phyloP scores from a whole-genome alignment of 805 yeast genomes.

The Candida chilensis region DNA sequence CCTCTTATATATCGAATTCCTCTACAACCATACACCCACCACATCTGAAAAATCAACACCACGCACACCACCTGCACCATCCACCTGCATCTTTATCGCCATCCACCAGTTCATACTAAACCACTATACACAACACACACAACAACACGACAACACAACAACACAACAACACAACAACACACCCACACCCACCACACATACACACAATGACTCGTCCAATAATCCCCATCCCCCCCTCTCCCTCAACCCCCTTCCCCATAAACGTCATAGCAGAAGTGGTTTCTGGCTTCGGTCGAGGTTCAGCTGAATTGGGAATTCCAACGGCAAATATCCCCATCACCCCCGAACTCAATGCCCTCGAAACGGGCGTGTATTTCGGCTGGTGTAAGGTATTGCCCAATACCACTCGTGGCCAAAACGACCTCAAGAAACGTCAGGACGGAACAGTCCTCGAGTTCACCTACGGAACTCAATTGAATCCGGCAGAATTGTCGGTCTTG shows the following conservation, averaged over 20 bases:
- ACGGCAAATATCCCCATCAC: conserved; percentile 82
- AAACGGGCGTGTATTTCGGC: conserved; percentile 89
- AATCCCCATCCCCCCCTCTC: conserved; percentile 30
- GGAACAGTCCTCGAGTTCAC: conserved; percentile 32
- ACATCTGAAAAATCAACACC: no score
- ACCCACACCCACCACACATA: no score
- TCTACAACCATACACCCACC: no score
- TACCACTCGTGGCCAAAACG: conserved; percentile 6
- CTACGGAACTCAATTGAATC: conserved; percentile 45
- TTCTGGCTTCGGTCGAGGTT: conserved; percentile 94
- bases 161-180: no score
- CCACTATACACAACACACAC: no score
- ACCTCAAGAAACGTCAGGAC: conserved; percentile 6
- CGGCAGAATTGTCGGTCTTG: conserved; percentile 33
- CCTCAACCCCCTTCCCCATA: conserved; percentile 43
- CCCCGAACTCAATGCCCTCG: conserved; percentile 28
- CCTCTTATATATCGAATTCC: no score
- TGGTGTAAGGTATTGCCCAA: conserved; percentile 35
- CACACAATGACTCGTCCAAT: conserved; percentile 26
- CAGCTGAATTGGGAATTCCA: conserved; percentile 88
- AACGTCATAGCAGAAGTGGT: conserved; percentile 38
- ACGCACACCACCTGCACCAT: no score
- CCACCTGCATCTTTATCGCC: no score
- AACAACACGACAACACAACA: no score
- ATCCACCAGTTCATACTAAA: no score